Evolutionary conservation across 805 yeast genomes (phyloP).

Genomic region (Saturnispora kantuleensis): DNA sequence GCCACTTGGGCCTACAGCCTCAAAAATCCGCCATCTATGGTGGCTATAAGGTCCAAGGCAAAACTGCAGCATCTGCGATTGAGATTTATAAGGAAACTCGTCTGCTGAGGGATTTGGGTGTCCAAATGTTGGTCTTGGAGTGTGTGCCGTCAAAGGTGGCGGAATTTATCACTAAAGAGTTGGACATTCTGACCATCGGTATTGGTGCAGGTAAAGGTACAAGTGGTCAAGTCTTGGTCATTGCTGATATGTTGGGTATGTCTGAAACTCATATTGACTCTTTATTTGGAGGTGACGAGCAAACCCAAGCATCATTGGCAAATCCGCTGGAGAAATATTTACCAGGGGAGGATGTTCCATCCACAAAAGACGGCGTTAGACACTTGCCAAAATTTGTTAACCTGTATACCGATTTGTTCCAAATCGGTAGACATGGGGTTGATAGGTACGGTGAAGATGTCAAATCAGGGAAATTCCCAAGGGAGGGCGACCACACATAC

Average conservation of each 20-base stretch:
- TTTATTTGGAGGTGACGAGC: constrained; percentile 16
- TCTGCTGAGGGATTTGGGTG: constrained; percentile 66
- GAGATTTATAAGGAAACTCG: constrained; percentile 57
- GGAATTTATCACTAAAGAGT: constrained; percentile 44
- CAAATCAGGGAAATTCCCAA: constrained; percentile 47
- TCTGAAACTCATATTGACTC: constrained; percentile 36
- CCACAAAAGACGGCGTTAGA: background rate
- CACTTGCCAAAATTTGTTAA: constrained; percentile 55
- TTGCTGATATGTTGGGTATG: constrained; percentile 78
- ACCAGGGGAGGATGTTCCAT: background rate
- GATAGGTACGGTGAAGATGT: constrained; percentile 53
- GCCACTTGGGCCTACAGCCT: constrained; percentile 89
- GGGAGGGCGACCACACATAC: constrained; percentile 47
- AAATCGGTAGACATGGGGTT: constrained; percentile 42
- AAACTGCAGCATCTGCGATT: constrained; percentile 42
- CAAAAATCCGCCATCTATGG: constrained; percentile 71
- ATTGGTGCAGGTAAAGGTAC: constrained; percentile 87
- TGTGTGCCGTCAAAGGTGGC: constrained; percentile 78
- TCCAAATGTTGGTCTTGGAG: constrained; percentile 65
- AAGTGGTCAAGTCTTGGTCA: constrained; percentile 85
- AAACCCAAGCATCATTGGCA: background rate
- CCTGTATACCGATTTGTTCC: constrained; percentile 45
- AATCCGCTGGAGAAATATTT: background rate
- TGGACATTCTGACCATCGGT: constrained; percentile 79
- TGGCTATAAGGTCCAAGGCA: constrained; percentile 86